Conservation (phyloP, 805 yeast species). For the Kodamaea restingae region DNA sequence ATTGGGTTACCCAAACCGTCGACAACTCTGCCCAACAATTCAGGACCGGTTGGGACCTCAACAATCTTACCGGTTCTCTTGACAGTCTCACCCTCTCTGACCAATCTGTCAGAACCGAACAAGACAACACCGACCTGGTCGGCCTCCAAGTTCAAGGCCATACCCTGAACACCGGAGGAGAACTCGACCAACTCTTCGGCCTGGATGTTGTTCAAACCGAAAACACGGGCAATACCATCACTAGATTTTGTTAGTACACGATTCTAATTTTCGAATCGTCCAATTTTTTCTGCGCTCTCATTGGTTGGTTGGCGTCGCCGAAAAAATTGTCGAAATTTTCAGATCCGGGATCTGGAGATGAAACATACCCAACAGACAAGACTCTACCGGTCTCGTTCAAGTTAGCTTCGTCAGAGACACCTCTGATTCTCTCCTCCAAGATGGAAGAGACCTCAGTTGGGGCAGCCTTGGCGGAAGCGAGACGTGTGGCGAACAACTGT, state of each 20-base stretch:
- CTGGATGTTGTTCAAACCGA: conserved; percentile 98
- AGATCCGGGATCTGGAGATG: background rate
- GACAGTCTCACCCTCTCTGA: conserved; percentile 99
- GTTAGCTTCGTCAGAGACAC: conserved; percentile 95
- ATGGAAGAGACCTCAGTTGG: conserved; percentile 99
- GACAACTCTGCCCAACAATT: conserved; percentile 96
- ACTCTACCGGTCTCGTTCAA: conserved; percentile 99
- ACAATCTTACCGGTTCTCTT: conserved; percentile 99
- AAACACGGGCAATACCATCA: conserved; percentile 99
- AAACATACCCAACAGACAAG: conserved; percentile 83
- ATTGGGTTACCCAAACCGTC: conserved; percentile 99
- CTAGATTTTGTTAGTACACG: conserved; percentile 47
- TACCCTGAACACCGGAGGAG: conserved; percentile 99
- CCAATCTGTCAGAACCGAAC: conserved; percentile 98
- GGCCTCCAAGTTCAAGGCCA: conserved; percentile 99
- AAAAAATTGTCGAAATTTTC: conserved; percentile 8
- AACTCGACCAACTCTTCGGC: conserved; percentile 99
- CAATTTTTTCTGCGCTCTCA: conserved; percentile 7
- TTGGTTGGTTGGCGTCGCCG: conserved; percentile 6
- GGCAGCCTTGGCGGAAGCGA: conserved; percentile 94
- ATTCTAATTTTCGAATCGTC: background rate
- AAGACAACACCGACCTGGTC: conserved; percentile 99
- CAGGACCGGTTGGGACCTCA: conserved; percentile 98
- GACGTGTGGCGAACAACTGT: conserved; percentile 63
- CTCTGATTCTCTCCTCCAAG: conserved; percentile 98